These are phyloP conservation scores for Phellopilus nigrolimitatus DNA, from an alignment of 1,284 basidiomycete genomes.

Conservation along the genomic window DNA sequence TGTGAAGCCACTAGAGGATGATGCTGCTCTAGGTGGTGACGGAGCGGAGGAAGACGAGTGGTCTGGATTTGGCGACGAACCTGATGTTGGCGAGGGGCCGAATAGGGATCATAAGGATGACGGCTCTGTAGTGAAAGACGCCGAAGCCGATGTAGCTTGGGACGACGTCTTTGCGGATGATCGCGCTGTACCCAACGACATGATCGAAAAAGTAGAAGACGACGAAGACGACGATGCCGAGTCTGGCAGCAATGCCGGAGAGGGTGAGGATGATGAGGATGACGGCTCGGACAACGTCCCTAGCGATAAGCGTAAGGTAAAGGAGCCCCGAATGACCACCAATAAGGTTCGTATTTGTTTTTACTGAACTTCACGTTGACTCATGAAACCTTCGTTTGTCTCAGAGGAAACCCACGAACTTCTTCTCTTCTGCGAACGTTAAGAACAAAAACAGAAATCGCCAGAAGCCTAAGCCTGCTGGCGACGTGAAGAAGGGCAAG, in stretches of 20 bases:
- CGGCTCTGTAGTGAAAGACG: slow-evolving; percentile 23
- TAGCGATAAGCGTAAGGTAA: slow-evolving; percentile 31
- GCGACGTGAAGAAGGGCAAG: slow-evolving; percentile 41
- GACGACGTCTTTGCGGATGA: slow-evolving; percentile 20
- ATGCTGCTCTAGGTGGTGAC: slow-evolving; percentile 30
- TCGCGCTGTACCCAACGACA: not conserved
- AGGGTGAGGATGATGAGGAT: slow-evolving; percentile 13
- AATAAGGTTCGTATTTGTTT: slow-evolving; percentile 56
- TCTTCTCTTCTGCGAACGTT: slow-evolving; percentile 83
- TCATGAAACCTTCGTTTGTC: slow-evolving; percentile 7
- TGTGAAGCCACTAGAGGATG: slow-evolving; percentile 53
- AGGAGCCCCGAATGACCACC: slow-evolving; percentile 82
- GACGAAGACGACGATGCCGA: slow-evolving; percentile 26
- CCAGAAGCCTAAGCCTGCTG: slow-evolving; percentile 41
- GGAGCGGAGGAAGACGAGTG: slow-evolving; percentile 22
- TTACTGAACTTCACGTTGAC: not conserved
- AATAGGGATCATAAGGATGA: not conserved
- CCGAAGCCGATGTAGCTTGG: slow-evolving; percentile 25
- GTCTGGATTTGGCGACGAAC: slow-evolving; percentile 25
- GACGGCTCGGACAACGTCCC: no score
- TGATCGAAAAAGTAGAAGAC: slow-evolving; percentile 34
- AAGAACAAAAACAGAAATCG: slow-evolving; percentile 82
- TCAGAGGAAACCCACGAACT: slow-evolving; percentile 87
- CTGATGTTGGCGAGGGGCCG: slow-evolving; percentile 3
- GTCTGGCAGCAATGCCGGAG: slow-evolving; percentile 24